Percentiles rank a stretch among this genome's conserved stretches.
These are phyloP conservation scores for Phylloporus arenicola DNA, from an alignment of 768 basidiomycete genomes.

Conservation along the genomic window DNA sequence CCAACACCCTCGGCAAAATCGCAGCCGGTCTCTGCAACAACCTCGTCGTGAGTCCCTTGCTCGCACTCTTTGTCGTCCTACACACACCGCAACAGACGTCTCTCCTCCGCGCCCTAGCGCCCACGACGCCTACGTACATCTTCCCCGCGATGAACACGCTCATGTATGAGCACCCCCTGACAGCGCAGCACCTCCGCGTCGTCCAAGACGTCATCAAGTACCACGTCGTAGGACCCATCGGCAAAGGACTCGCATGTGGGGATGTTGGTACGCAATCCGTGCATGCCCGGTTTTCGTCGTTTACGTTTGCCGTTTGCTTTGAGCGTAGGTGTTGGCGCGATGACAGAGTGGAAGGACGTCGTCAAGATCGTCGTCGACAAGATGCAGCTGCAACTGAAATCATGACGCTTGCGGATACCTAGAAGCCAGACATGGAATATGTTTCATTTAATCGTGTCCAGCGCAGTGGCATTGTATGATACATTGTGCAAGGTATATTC, in stretches of 20 bases:
- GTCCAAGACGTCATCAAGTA: conserved; percentile 76
- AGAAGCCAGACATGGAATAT: not conserved
- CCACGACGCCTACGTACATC: conserved; percentile 79
- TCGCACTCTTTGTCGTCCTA: not conserved
- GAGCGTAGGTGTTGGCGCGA: conserved; percentile 78
- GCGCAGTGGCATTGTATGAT: not conserved
- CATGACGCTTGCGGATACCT: conserved; percentile 1
- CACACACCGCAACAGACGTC: conserved; percentile 46
- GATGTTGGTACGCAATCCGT: conserved; percentile 62
- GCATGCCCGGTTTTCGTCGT: not conserved
- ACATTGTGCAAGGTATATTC: not conserved
- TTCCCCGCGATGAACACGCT: conserved; percentile 99
- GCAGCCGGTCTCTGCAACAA: conserved; percentile 88
- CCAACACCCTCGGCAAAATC: conserved; percentile 95
- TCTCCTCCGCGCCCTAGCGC: conserved; percentile 76
- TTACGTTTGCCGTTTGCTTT: not conserved
- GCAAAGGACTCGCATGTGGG: conserved; percentile 85
- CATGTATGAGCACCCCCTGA: conserved; percentile 95
- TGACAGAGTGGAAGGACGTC: conserved; percentile 95
- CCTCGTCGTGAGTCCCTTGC: conserved; percentile 50
- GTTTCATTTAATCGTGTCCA: not conserved
- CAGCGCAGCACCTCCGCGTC: conserved; percentile 72
- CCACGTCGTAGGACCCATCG: conserved; percentile 78
- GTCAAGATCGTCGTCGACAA: conserved; percentile 62
- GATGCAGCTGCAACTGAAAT: conserved; percentile 32